A percentile compares a stretch with the other conserved stretches of the same genome.
Conservation (phyloP, 2,329 filamentous ascomycete genomes). For the Chaetomium strumarium region DNA sequence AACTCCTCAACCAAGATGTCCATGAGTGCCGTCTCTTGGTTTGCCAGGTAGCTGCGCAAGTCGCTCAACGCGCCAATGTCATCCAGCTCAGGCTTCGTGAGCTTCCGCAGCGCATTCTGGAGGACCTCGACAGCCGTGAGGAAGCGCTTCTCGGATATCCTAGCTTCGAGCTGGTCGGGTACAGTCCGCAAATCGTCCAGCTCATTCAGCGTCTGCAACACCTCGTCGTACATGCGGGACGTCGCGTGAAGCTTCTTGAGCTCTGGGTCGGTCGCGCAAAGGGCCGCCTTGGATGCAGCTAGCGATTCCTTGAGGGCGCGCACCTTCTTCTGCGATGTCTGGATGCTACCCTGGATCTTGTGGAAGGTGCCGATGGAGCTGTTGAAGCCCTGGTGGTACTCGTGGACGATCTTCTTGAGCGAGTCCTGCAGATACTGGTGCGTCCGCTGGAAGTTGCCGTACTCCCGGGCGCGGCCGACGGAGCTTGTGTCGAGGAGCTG, state of each 20-base stretch:
- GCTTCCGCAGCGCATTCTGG: slow-evolving; percentile 75
- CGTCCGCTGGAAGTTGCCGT: slow-evolving; percentile 75
- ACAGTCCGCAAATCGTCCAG: slow-evolving; percentile 84
- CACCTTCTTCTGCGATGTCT: slow-evolving; percentile 79
- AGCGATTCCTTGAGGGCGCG: slow-evolving; percentile 79
- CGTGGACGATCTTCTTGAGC: slow-evolving; percentile 91
- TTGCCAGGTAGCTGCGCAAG: slow-evolving; percentile 78
- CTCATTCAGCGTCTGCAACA: slow-evolving; percentile 75
- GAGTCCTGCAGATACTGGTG: slow-evolving; percentile 88
- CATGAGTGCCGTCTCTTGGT: slow-evolving; percentile 85
- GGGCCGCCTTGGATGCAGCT: slow-evolving; percentile 68
- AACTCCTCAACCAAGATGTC: slow-evolving; percentile 97
- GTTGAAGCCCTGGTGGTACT: slow-evolving; percentile 98
- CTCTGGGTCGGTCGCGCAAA: slow-evolving; percentile 83
- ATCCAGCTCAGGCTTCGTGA: slow-evolving; percentile 83
- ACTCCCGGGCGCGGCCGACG: slow-evolving; percentile 83
- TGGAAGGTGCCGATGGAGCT: slow-evolving; percentile 98
- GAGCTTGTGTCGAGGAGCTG: slow-evolving; percentile 93
- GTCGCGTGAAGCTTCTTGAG: slow-evolving; percentile 82
- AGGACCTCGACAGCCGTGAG: slow-evolving; percentile 87
- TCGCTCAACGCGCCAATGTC: slow-evolving; percentile 85
- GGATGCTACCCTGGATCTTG: slow-evolving; percentile 93
- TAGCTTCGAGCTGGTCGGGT: slow-evolving; percentile 86
- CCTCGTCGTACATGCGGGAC: slow-evolving; percentile 84
- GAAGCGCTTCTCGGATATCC: slow-evolving; percentile 95